Base-by-base conservation (phyloP, 768 basidiomycete species). In the Dacryopinax spathularia region DNA sequence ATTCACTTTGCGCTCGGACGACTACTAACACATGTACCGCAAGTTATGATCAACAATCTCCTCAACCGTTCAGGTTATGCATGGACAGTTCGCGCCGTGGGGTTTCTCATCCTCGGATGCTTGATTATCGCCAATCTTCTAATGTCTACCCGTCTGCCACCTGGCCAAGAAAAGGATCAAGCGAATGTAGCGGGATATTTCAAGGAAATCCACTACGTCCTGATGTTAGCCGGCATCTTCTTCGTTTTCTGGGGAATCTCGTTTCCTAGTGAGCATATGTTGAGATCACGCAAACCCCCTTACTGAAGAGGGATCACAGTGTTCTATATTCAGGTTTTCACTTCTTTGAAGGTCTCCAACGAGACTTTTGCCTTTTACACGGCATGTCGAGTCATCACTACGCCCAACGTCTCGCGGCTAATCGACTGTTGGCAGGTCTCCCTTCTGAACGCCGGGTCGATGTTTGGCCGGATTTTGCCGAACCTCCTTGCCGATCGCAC, bases 391-490 rank as follows among this genome's bases (percentile, higher is more conserved):
- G n/a, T n/a, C n/a, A n/a, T n/a, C n/a, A n/a, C n/a, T n/a, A n/a
- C n/a, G n/a, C n/a, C n/a, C n/a, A n/a, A n/a, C n/a, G n/a, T n/a
- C n/a, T n/a, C n/a, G n/a, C n/a, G n/a, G n/a, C n/a, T n/a, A n/a
- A n/a, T n/a, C n/a, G n/a, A n/a, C n/a, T n/a, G 61, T 12, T 60
- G 35, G 33, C 61, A 83, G 78, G 68, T 84, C 34, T 75, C 79
- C 1, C 76, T 90, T 61, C 81, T 83, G 2, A 91, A 91, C 68
- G 84, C 80, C 0, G 76, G 80, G 33, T 85, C 85, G 0, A 75
- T 82, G 1, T 74, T 86, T 29, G 88, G 87, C 4, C 81, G 89
- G 12, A 74, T 84, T 44, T 56, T 72, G 1, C 77, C 79, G 0
- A 87, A 87, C 10, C 61, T 77, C 33, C 60, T 84, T 0, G 79